Base-by-base conservation (phyloP, 2,329 filamentous ascomycete species). In the Alternaria dauci region DNA sequence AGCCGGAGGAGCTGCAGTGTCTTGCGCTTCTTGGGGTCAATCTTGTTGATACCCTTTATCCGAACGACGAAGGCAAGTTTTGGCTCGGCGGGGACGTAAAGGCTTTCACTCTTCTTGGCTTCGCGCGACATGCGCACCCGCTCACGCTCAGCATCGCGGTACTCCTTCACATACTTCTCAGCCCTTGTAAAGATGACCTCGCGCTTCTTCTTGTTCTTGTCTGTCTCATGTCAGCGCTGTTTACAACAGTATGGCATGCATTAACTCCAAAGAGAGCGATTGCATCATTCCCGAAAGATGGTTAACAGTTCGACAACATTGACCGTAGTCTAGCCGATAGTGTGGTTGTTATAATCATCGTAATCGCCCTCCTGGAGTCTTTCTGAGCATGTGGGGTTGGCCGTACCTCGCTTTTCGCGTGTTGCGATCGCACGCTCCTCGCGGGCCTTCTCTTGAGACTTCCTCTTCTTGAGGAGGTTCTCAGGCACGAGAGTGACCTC, bases 11-110 rank as follows among this genome's bases (percentile, higher is more conserved):
- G 92, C 87, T 99, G 95, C 77, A 99, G 90, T 80, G 97, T 98
- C 91, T 99, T 99, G 88, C 95, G 94, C 84, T 96, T 96, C 92
- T 99, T 98, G 77, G 95, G 95, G 81, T 96, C 90, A 79, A 99
- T 98, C 92, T 99, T 99, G 92, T 98, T 98, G 93, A 99, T 98
- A 96, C 90, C 95, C 93, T 99, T 99, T 89, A 99, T 99, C 83
- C 95, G 94, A 84, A 98, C 86, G 78, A 99, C 89, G 83, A 99
- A 99, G 86, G 94, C 93, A 79, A 99, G 87, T 86, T 97, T 97
- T 81, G 92, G 85, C 89, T 99, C 93, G 70, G 92, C 94, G 70
- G 93, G 90, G 75, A 99, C 91, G 85, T 96, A 95, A 88, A 94
- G 95, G 81, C 88, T 91, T 82, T 94, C 94, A 79, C 92, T 89